Conservation (phyloP, 2,329 filamentous ascomycete genomes). For the Grosmannia penicillata region DNA sequence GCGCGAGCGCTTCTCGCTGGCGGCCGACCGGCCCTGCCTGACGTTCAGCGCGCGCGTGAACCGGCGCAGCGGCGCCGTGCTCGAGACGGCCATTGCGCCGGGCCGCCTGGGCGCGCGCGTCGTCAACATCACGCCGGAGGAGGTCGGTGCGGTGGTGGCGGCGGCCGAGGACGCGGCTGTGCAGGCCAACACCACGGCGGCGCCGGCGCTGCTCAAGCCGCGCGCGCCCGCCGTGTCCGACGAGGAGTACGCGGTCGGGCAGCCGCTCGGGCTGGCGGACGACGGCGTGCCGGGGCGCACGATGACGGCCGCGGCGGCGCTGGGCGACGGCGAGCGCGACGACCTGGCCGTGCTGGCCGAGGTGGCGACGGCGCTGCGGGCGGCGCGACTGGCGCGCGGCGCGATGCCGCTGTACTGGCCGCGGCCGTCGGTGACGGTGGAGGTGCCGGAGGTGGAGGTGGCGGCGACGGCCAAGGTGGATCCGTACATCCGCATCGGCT, state of each 20-base stretch:
- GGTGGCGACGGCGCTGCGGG: conserved; percentile 31
- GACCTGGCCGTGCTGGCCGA: conserved; percentile 32
- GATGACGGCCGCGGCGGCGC: conserved; percentile 27
- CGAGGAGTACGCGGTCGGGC: no score
- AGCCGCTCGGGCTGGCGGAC: neutral
- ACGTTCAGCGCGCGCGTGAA: conserved; percentile 49
- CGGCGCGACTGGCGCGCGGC: conserved; percentile 27
- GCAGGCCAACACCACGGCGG: neutral
- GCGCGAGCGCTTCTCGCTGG: conserved; percentile 39
- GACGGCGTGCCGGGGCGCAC: conserved; percentile 18
- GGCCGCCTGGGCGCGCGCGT: conserved; percentile 34
- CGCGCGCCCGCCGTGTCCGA: no score
- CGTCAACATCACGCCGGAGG: conserved; percentile 38
- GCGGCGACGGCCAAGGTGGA: conserved; percentile 15
- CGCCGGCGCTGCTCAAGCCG: neutral
- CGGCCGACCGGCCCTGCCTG: conserved; percentile 32
- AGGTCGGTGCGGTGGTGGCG: conserved; percentile 27
- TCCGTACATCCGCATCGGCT: conserved; percentile 32
- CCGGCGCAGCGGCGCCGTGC: conserved; percentile 28
- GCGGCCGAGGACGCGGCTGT: conserved; percentile 3
- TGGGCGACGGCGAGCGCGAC: conserved; percentile 25
- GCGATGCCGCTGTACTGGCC: conserved; percentile 33
- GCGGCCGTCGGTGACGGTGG: conserved; percentile 26
- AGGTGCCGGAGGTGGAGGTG: conserved; percentile 20
- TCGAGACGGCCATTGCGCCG: conserved; percentile 39